A percentile compares a stretch with the other conserved stretches of the same genome.
phyloP scores from a whole-genome alignment of 2,329 filamentous ascomycete genomes.

The Diaporthe humulicola region DNA sequence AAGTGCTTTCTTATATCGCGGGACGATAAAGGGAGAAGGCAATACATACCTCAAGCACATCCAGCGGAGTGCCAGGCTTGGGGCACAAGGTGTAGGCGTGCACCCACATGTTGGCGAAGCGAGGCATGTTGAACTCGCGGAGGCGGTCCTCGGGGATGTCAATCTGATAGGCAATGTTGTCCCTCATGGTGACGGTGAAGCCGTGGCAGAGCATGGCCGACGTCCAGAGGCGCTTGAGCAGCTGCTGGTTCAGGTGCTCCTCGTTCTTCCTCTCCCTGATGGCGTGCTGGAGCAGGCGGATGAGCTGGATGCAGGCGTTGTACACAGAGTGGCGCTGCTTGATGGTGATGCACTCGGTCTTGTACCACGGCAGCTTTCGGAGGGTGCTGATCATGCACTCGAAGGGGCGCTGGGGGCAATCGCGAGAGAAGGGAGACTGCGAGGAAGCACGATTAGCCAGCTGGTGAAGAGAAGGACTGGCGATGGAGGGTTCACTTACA shows the following conservation, averaged over 20 bases:
- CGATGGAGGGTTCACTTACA: slow-evolving; percentile 60
- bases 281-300: slow-evolving; percentile 59
- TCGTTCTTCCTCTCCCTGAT: slow-evolving; percentile 55
- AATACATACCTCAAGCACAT: slow-evolving; percentile 65
- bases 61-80: slow-evolving; percentile 61
- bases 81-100: slow-evolving; percentile 66
- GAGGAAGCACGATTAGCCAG: slow-evolving; percentile 17
- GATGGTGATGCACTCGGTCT: slow-evolving; percentile 68
- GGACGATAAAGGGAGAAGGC: not conserved
- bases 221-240: slow-evolving; percentile 65
- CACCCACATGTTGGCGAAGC: slow-evolving; percentile 61
- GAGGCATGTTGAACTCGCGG: slow-evolving; percentile 61
- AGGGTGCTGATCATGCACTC: slow-evolving; percentile 76
- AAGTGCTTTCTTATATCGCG: not conserved
- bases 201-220: slow-evolving; percentile 70
- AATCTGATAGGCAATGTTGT: slow-evolving; percentile 64
- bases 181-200: slow-evolving; percentile 73
- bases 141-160: slow-evolving; percentile 52
- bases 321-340: slow-evolving; percentile 68
- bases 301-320: slow-evolving; percentile 62
- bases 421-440: slow-evolving; percentile 70
- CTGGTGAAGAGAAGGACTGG: not conserved
- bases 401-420: slow-evolving; percentile 74
- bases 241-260: slow-evolving; percentile 63
- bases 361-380: slow-evolving; percentile 74